Base-by-base conservation (phyloP, 1,139 yeast species). In the Kluyveromyces sp. region DNA sequence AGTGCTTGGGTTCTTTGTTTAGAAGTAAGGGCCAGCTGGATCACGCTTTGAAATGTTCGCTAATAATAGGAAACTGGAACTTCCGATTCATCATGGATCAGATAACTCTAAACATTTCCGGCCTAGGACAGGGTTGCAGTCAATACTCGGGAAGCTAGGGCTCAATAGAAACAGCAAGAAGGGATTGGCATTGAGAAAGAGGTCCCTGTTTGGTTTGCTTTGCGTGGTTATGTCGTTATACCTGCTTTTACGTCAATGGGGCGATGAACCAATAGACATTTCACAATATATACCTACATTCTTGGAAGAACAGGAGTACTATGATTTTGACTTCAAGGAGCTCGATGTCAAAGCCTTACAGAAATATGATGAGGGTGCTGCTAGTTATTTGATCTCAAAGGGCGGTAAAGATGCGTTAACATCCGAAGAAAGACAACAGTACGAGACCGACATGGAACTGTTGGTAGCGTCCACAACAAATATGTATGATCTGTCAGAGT, bases 401-500 rank as follows among this genome's bases (percentile, higher is more conserved):
- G 58, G 53, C 41, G 69, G 69, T 16, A 48, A 49, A 11, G 60
- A 56, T 12, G 52, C 47, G 4, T 42, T 56, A 19, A 46, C 58
- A 3, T 49, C 58, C 12, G 52, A 51, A 17, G 58, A 62, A 33
- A 42, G 49, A 26, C 51, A 49, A 41, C 41, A 40, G n/a, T 56
- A 52, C 34, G 55, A 56, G n/a, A 33, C 33, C 8, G 63, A 62
- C 36, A 35, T 55, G 13, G 46, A 54, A 8, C 54, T 56, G 54
- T 41, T 63, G 17, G 40, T 57, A 8, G 57, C 52, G 25, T 48
- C 69, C n/a, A 55, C 71, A 0, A 83, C 80, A 25, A 83, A 80
- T 44, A 70, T 65, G 48, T 82, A 78, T 55, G 92, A 83, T 55
- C 67, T 84, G 51, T 69, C 69, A 45, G 73, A 78, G 32, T 82